These are phyloP conservation scores for Singerocomus inundabilis DNA, from an alignment of 1,284 basidiomycete genomes.

Conservation along the genomic window DNA sequence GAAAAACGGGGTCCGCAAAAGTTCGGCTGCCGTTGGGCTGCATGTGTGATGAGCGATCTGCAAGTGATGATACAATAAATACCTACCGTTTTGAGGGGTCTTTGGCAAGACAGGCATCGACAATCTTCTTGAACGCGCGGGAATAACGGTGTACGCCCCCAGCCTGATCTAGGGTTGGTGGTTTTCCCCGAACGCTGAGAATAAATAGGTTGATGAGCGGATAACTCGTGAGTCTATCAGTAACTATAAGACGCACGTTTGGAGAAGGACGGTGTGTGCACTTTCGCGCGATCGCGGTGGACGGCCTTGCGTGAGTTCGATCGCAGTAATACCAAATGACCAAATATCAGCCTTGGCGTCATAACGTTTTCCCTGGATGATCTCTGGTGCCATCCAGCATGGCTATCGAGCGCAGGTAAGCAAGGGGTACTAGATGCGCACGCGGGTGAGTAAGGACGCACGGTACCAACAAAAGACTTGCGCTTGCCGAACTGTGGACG, in stretches of 20 bases:
- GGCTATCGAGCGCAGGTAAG: conserved; percentile 45
- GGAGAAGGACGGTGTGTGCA: conserved; percentile 71
- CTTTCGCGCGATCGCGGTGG: conserved; percentile 79
- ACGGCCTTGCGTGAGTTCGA: conserved; percentile 81
- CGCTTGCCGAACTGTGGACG: conserved; percentile 61
- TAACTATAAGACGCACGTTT: conserved; percentile 50
- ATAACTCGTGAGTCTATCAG: conserved; percentile 5
- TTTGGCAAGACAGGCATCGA: conserved; percentile 80
- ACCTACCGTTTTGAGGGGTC: conserved; percentile 69
- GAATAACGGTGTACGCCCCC: conserved; percentile 78
- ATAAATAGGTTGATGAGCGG: conserved; percentile 15
- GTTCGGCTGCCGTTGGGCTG: conserved; percentile 73
- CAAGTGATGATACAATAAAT: not conserved
- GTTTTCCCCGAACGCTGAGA: conserved; percentile 62
- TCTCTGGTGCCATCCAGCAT: conserved; percentile 93
- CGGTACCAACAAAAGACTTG: conserved; percentile 88
- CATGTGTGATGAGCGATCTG: not conserved
- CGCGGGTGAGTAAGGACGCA: conserved; percentile 35
- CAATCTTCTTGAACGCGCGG: conserved; percentile 76
- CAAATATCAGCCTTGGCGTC: conserved; percentile 87
- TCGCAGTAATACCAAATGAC: conserved; percentile 88
- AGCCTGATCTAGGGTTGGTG: conserved; percentile 73
- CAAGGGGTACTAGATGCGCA: not conserved
- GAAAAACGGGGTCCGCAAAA: conserved; percentile 83
- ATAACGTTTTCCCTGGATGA: conserved; percentile 81